phyloP scores from a whole-genome alignment of 495 filamentous ascomycete species.

The Xylaria cubensis region DNA sequence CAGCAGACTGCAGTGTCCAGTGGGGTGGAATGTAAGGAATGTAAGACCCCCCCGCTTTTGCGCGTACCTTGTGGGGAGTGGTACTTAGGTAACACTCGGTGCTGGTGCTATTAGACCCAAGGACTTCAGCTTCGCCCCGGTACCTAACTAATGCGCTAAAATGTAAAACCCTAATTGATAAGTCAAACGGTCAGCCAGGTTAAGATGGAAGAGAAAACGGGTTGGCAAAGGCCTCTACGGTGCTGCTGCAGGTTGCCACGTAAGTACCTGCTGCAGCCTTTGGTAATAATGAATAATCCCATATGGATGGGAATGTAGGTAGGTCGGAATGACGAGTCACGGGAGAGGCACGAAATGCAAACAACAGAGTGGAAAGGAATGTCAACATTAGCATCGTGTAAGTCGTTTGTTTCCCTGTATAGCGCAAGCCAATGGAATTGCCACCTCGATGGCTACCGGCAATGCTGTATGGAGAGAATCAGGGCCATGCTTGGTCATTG shows the following conservation, averaged over 20 bases:
- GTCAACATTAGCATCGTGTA: conserved; percentile 18
- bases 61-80: conserved; percentile 2
- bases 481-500: conserved; percentile 12
- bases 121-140: conserved; percentile 3
- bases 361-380: conserved; percentile 5
- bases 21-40: conserved; percentile 3
- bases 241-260: not conserved
- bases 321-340: conserved; percentile 13
- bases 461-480: conserved; percentile 6
- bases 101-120: not conserved
- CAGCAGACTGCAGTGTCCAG: not conserved
- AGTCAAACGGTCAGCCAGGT: conserved; percentile 10
- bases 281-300: not conserved
- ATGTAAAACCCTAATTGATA: not conserved
- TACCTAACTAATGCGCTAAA: not conserved
- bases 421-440: conserved; percentile 5
- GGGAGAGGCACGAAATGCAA: not conserved
- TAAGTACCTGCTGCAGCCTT: not conserved
- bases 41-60: not conserved
- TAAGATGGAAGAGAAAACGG: conserved; percentile 3
- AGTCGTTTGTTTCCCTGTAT: not conserved
- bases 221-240: conserved; percentile 3
- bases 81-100: not conserved
- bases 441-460: not conserved
- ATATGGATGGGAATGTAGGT: not conserved